Evolutionary conservation across 2,329 filamentous ascomycete species (phyloP).

Genomic region (Penicillium sp.): DNA sequence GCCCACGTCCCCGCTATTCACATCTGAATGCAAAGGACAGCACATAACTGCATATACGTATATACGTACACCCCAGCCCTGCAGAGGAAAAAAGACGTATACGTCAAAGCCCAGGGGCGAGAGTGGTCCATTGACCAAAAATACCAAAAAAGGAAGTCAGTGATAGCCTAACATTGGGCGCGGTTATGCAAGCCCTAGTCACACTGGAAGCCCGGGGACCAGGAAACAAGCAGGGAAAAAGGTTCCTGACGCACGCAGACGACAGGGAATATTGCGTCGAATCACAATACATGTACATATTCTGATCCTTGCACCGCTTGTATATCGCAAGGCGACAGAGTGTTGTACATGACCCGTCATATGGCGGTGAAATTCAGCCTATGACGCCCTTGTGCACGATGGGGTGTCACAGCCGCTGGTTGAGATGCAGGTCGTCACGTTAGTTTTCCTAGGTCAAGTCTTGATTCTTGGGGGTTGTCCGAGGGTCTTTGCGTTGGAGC

Average conservation of each 20-base stretch:
- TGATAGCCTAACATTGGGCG: slow-evolving; percentile 2
- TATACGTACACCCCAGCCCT: not conserved
- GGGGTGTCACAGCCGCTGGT: slow-evolving; percentile 9
- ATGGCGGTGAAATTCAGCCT: slow-evolving; percentile 31
- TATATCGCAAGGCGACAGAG: not conserved
- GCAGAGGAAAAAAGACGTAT: not conserved
- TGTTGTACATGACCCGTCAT: slow-evolving; percentile 27
- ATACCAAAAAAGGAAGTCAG: not conserved
- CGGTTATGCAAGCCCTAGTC: slow-evolving; percentile 10
- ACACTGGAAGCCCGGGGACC: not conserved
- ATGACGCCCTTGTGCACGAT: slow-evolving; percentile 9
- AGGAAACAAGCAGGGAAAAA: not conserved
- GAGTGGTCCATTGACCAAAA: not conserved
- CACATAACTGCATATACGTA: not conserved
- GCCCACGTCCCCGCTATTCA: not conserved
- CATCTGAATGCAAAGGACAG: not conserved
- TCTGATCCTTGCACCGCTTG: not conserved
- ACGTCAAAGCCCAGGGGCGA: not conserved
- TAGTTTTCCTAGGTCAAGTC: not conserved
- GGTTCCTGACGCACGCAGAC: not conserved
- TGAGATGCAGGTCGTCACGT: not conserved
- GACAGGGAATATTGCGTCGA: not conserved
- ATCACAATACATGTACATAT: not conserved
- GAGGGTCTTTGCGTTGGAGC: slow-evolving; percentile 4
- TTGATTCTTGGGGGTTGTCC: not conserved